Percentiles rank a stretch among this genome's conserved stretches.
These are phyloP conservation scores for Nicotiana undulata DNA, from an alignment of 257 asterid genomes.

Conservation along the genomic window DNA sequence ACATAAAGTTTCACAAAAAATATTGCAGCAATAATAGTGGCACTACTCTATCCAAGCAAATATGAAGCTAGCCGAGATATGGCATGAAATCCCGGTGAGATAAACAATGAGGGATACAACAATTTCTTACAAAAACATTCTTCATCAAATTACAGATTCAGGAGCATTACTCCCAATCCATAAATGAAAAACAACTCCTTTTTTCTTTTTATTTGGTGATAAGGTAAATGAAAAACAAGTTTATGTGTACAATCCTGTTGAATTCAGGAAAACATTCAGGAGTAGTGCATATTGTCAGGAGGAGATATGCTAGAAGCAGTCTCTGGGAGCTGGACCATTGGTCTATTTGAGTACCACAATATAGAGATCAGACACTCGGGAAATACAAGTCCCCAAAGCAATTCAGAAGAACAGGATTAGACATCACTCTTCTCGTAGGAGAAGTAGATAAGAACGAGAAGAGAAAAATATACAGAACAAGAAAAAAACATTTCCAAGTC, in stretches of 20 bases:
- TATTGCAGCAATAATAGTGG: not conserved
- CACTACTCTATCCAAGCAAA: not conserved
- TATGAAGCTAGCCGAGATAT: not conserved
- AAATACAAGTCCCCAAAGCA: not conserved
- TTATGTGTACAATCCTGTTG: not conserved
- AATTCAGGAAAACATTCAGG: not conserved
- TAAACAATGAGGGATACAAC: not conserved
- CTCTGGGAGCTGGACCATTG: not conserved
- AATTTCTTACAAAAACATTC: not conserved
- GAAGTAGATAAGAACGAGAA: not conserved
- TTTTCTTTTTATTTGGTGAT: too few species aligned
- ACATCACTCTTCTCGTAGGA: not conserved
- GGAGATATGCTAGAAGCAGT: not conserved
- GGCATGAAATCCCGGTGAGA: too few species aligned
- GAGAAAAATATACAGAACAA: not conserved
- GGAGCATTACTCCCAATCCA: not conserved
- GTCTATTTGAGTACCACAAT: not conserved
- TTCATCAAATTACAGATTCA: not conserved
- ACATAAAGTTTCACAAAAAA: not conserved
- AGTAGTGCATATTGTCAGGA: not conserved
- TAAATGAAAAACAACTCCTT: not conserved
- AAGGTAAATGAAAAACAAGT: not conserved
- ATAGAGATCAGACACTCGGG: not conserved
- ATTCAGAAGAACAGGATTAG: not conserved
- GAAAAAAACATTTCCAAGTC: not conserved